Conservation (phyloP, 768 basidiomycete species). For the Kwoniella botswanensis region DNA sequence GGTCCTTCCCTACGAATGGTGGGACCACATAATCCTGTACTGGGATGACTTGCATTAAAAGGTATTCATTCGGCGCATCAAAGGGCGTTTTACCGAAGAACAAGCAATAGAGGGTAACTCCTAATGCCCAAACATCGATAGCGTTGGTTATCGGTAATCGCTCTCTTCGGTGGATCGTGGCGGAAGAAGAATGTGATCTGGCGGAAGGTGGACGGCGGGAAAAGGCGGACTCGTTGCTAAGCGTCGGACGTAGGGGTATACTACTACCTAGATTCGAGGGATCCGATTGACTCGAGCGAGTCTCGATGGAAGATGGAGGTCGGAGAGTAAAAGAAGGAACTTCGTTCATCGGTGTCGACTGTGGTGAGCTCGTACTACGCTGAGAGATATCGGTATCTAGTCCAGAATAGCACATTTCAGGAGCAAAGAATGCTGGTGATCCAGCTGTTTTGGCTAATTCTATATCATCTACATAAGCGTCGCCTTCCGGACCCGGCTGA, state of each 20-base stretch:
- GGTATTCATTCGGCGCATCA: conserved; percentile 71
- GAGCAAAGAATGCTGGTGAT: conserved; percentile 93
- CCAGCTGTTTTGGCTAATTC: conserved; percentile 90
- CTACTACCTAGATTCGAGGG: conserved; percentile 23
- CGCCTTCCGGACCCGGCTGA: conserved; percentile 60
- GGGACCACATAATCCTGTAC: conserved; percentile 74
- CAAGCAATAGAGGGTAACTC: conserved; percentile 92
- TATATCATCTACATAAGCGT: conserved; percentile 73
- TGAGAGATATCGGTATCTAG: conserved; percentile 38
- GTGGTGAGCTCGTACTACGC: conserved; percentile 25
- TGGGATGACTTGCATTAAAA: conserved; percentile 77
- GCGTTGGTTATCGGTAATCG: conserved; percentile 76
- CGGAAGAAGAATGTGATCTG: conserved; percentile 40
- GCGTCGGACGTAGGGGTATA: conserved; percentile 41
- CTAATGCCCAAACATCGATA: conserved; percentile 97
- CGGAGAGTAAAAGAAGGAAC: conserved; percentile 45
- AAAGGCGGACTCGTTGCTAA: conserved; percentile 41
- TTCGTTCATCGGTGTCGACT: conserved; percentile 40
- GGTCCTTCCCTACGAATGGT: conserved; percentile 73
- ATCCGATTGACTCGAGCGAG: conserved; percentile 36
- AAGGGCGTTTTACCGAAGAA: conserved; percentile 88
- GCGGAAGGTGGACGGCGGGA: conserved; percentile 27
- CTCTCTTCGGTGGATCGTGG: conserved; percentile 27
- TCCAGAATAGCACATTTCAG: conserved; percentile 82
- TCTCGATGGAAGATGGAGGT: conserved; percentile 34